These are phyloP conservation scores for Quillaja saponaria DNA, from an alignment of 306 rosid species.

Conservation along the genomic window DNA sequence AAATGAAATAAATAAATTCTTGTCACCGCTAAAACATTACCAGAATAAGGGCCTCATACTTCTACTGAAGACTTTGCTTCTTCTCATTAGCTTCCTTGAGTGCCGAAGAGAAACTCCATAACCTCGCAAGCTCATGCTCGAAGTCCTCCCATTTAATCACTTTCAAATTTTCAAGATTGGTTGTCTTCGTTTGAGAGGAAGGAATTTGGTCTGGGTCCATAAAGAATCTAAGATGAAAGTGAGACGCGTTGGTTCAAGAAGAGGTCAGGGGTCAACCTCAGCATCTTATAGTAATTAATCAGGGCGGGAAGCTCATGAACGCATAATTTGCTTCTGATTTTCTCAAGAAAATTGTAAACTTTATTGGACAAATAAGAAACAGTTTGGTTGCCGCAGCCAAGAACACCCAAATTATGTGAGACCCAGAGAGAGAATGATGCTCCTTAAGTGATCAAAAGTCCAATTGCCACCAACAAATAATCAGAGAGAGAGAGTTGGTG, in stretches of 20 bases:
- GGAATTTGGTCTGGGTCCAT: constrained; percentile 56
- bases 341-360: constrained; percentile 24
- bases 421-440: no score
- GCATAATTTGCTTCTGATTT: constrained; percentile 27
- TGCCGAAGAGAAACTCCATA: constrained; percentile 83
- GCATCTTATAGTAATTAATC: constrained; percentile 48
- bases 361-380: no score
- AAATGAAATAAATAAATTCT: not conserved
- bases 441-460: no score
- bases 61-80: constrained; percentile 52
- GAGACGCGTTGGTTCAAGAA: constrained; percentile 23
- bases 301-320: constrained; percentile 16
- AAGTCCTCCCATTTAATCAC: constrained; percentile 83
- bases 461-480: no score
- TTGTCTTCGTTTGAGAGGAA: constrained; percentile 29
- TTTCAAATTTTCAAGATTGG: constrained; percentile 54
- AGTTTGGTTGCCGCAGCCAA: no score
- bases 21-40: constrained; percentile 50
- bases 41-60: constrained; percentile 61
- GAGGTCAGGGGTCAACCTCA: constrained; percentile 56
- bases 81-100: constrained; percentile 59
- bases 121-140: constrained; percentile 76
- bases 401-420: no score
- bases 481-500: no score
- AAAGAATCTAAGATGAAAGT: constrained; percentile 14